Evolutionary conservation across 805 yeast genomes (phyloP).

Genomic region (Limtongozyma cylindracea): DNA sequence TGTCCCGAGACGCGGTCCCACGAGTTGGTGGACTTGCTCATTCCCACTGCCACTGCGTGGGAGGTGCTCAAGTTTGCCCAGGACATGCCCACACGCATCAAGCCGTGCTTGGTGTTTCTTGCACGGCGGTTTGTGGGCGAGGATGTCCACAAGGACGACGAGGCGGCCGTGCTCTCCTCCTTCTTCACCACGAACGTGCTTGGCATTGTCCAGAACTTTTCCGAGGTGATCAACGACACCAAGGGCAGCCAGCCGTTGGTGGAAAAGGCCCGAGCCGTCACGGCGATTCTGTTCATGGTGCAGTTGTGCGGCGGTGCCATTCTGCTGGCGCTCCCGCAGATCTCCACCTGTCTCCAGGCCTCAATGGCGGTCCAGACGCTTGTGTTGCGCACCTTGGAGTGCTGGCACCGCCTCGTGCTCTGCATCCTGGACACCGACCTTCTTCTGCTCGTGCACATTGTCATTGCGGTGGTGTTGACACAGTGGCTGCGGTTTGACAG

Average conservation of each 20-base stretch:
- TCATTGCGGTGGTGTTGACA: conserved; percentile 53
- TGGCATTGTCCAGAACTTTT: conserved; percentile 55
- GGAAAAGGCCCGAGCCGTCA: conserved; percentile 44
- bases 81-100: too few species aligned
- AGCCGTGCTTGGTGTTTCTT: conserved; percentile 9
- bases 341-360: conserved; percentile 66
- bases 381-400: conserved; percentile 31
- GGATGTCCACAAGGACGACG: too few species aligned
- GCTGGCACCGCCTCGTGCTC: conserved; percentile 42
- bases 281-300: conserved; percentile 50
- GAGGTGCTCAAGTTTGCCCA: too few species aligned
- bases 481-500: conserved; percentile 24
- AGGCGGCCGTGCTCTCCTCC: too few species aligned
- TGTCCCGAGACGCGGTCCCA: too few species aligned
- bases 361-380: conserved; percentile 40
- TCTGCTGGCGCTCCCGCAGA: conserved; percentile 45
- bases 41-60: too few species aligned
- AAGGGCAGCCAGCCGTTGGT: conserved; percentile 48
- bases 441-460: conserved; percentile 42
- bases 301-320: conserved; percentile 26
- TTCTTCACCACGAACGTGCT: too few species aligned
- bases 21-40: too few species aligned
- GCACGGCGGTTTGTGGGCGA: too few species aligned
- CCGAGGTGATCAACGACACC: conserved; percentile 53
- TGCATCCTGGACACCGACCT: conserved; percentile 27